A percentile compares a stretch with the other conserved stretches of the same genome.
Conservation (phyloP, 2,329 filamentous ascomycete species). For the Metarhizium guizhouense region DNA sequence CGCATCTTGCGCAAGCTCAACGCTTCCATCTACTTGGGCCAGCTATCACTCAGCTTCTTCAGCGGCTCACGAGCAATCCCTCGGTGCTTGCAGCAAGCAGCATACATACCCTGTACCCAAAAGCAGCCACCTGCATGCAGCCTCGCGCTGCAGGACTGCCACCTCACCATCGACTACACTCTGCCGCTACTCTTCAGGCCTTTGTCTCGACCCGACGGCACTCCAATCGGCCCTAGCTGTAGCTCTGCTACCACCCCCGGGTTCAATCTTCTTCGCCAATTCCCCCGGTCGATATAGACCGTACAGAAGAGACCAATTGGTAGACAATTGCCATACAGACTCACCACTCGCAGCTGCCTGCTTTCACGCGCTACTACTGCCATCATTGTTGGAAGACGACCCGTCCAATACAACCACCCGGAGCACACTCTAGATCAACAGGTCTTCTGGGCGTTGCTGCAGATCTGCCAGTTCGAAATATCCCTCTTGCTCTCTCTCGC, state of each 20-base stretch:
- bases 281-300: constrained; percentile 1
- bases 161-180: constrained; percentile 7
- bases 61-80: constrained; percentile 6
- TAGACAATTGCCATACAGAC: not conserved
- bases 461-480: constrained; percentile 7
- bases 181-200: not conserved
- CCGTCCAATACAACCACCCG: constrained; percentile 2
- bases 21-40: not conserved
- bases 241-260: constrained; percentile 3
- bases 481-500: not conserved
- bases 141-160: constrained; percentile 6
- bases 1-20: not conserved
- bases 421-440: not conserved
- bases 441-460: not conserved
- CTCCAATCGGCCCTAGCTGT: constrained; percentile 7
- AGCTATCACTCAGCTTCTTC: constrained; percentile 7
- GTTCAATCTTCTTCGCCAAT: not conserved
- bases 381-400: constrained; percentile 4
- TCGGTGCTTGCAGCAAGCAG: not conserved
- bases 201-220: constrained; percentile 7
- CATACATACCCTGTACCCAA: not conserved
- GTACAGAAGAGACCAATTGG: not conserved
- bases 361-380: not conserved
- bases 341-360: constrained; percentile 4
- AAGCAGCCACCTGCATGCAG: constrained; percentile 8